Conservation (phyloP, 805 yeast species). For the Ogataea salicorniae region DNA sequence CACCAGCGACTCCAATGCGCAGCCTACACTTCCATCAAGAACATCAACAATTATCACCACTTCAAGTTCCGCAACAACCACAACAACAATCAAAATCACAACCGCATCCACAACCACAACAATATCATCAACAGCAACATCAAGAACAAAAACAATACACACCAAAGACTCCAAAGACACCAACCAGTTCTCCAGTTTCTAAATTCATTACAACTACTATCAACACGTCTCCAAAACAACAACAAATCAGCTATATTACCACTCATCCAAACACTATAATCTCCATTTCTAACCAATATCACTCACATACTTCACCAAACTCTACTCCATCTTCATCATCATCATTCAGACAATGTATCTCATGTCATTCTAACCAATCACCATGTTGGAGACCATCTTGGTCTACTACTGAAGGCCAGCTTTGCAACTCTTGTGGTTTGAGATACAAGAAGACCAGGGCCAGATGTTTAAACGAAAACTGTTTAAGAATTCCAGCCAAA, state of each 20-base stretch:
- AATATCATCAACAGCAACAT: slow-evolving; percentile 1
- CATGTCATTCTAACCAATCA: slow-evolving; percentile 85
- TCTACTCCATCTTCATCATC: slow-evolving; percentile 8
- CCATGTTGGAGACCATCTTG: slow-evolving; percentile 99
- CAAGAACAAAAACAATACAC: slow-evolving; percentile 7
- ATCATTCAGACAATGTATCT: slow-evolving; percentile 62
- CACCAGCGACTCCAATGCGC: no score
- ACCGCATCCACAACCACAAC: slow-evolving; percentile 1
- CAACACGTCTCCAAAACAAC: slow-evolving; percentile 16
- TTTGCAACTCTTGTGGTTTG: slow-evolving; percentile 94
- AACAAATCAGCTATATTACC: background rate
- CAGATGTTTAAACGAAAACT: slow-evolving; percentile 68
- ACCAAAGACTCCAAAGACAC: slow-evolving; percentile 2
- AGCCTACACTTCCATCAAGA: no score
- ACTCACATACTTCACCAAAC: slow-evolving; percentile 1
- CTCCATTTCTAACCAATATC: background rate
- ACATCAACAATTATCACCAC: background rate
- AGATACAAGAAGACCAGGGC: slow-evolving; percentile 93
- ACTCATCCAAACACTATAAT: background rate
- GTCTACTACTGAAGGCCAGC: slow-evolving; percentile 87
- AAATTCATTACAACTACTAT: slow-evolving; percentile 12
- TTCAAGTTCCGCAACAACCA: slow-evolving; percentile 4
- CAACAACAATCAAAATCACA: background rate
- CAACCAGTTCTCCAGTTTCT: background rate
- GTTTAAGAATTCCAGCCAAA: slow-evolving; percentile 91